Percentiles rank a stretch among this genome's conserved stretches.
phyloP scores from a whole-genome alignment of 139 green algal genomes.

The Coccomyxa sp. region DNA sequence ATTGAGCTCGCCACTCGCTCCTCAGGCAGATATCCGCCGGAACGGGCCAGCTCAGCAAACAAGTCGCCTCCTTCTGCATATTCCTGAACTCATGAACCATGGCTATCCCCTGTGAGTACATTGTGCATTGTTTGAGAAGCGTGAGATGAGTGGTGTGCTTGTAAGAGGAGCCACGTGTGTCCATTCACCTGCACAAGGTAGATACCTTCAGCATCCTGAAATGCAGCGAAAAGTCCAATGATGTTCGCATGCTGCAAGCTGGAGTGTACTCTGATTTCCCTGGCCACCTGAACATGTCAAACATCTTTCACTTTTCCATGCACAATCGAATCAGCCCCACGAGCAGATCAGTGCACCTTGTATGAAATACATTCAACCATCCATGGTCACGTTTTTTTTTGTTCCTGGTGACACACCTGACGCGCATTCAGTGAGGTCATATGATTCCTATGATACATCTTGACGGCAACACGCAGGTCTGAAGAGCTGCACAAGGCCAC shows the following conservation, averaged over 20 bases:
- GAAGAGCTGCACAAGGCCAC: background rate
- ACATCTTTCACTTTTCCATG: too few relatives aligned
- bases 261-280: slow-evolving; percentile 34
- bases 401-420: slow-evolving; percentile 15
- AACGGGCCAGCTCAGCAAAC: slow-evolving; percentile 31
- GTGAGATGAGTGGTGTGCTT: too few relatives aligned
- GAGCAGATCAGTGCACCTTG: too few relatives aligned
- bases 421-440: slow-evolving; percentile 27
- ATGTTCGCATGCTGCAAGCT: slow-evolving; percentile 15
- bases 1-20: slow-evolving; percentile 23
- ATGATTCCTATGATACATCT: slow-evolving; percentile 6
- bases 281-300: slow-evolving; percentile 10
- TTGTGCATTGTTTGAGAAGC: too few relatives aligned
- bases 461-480: slow-evolving; percentile 1
- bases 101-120: too few relatives aligned
- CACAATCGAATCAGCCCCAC: too few relatives aligned
- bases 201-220: slow-evolving; percentile 37
- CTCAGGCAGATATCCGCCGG: slow-evolving; percentile 20
- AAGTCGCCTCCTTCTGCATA: slow-evolving; percentile 13
- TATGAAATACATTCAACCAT: too few relatives aligned
- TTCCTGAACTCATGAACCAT: background rate
- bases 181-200: slow-evolving; percentile 20
- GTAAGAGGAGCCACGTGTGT: too few relatives aligned
- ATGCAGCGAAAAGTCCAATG: slow-evolving; percentile 31
- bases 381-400: too few relatives aligned